Evolutionary conservation across 805 yeast genomes (phyloP), one percentile per base, ranked within the genome.

Genomic region (Barnettozyma salicaria): DNA sequence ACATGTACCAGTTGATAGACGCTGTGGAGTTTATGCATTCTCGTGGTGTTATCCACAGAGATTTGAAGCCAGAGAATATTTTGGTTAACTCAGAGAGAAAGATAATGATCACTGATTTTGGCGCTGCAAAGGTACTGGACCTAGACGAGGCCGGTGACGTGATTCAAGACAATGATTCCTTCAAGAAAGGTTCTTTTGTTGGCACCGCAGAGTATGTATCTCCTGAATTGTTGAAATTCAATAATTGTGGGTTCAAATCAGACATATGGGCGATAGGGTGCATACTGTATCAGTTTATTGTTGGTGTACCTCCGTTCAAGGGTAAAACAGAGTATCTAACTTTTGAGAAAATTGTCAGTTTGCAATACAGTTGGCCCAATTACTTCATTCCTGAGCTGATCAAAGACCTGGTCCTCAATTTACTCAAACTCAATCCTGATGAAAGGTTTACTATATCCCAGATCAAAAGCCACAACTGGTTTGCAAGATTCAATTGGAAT

Each of bases 231-330:
- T 65, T 92, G 33, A 92, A 90, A 44, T 80, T 70, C 50, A 83
- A 81, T 56, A 67, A 72, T 25, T 86, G 95, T 54, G 92, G 95
- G 14, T 83, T 76, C 53, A 81, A 80, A 82, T 83, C 96, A 23
- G 98, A 92, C 61, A 78, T 92, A 9, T 92, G 98, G 98, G 90
- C 97, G 11, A 80, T 95, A 56, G 98, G 98, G 0, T 88, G 97
- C 56, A 90, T 92, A 3, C 59, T 92, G 1, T 92, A 84, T 59
- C 97, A 92, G 58, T 86, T 92, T 89, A 76, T 89, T 13, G 92
- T 92, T 47, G 96, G 97, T 0, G 71, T 72, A 42, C 92, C 97
- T 1, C 92, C 95, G 5, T 84, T 84, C 58, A 83, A 82, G 52
- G 94, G 90, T 1, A 70, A 84, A 3, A 84, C 84, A 48, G 95